These are phyloP conservation scores for Eremomyces bilateralis DNA, from an alignment of 495 filamentous ascomycete genomes.

Conservation along the genomic window DNA sequence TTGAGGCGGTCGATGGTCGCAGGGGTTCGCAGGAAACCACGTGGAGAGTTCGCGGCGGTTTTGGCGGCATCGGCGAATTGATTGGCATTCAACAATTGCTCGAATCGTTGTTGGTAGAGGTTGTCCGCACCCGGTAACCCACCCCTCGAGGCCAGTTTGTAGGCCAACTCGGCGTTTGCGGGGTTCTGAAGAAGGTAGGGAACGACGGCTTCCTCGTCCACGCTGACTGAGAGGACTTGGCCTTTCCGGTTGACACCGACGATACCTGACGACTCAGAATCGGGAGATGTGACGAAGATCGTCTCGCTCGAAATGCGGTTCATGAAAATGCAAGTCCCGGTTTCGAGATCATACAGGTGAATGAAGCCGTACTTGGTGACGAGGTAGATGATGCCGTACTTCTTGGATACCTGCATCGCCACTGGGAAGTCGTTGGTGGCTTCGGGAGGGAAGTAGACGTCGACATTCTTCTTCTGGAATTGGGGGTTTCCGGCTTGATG, in stretches of 20 bases:
- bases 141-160: conserved; percentile 86
- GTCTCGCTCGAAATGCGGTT: conserved; percentile 98
- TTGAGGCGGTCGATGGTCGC: conserved; percentile 93
- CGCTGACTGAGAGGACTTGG: conserved; percentile 78
- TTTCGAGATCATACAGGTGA: conserved; percentile 93
- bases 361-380: conserved; percentile 99
- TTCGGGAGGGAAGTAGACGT: conserved; percentile 92
- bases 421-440: conserved; percentile 94
- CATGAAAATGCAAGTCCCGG: conserved; percentile 97
- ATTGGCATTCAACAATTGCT: conserved; percentile 51
- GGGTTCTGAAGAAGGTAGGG: conserved; percentile 90
- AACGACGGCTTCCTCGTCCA: conserved; percentile 78
- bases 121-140: conserved; percentile 89
- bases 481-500: conserved; percentile 67
- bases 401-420: conserved; percentile 88
- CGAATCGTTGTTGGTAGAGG: conserved; percentile 82
- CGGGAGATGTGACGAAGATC: conserved; percentile 81
- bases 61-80: conserved; percentile 79
- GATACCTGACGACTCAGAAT: conserved; percentile 66
- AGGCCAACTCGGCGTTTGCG: conserved; percentile 69
- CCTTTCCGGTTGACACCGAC: conserved; percentile 95
- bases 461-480: conserved; percentile 86
- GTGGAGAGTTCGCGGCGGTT: conserved; percentile 86
- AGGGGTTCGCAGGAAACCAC: conserved; percentile 80
- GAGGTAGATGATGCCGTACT: conserved; percentile 88